These are phyloP conservation scores for Elaeagnus macrophylla DNA, from an alignment of 306 rosid species.

Conservation along the genomic window DNA sequence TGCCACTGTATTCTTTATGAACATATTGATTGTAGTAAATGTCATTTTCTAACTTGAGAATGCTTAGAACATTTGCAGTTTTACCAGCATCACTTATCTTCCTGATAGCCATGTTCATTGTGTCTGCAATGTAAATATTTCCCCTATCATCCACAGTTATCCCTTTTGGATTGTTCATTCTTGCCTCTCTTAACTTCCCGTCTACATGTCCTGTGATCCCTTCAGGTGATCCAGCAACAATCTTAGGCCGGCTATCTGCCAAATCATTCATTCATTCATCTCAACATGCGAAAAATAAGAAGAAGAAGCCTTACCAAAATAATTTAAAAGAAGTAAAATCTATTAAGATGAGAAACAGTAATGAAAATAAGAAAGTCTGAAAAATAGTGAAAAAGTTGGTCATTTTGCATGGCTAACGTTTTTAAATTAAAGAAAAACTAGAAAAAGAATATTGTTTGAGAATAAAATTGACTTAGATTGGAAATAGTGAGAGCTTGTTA, in stretches of 20 bases:
- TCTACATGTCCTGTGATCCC: constrained; percentile 87
- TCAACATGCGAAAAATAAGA: constrained; percentile 20
- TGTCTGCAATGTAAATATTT: constrained; percentile 86
- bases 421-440: neutral
- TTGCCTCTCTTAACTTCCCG: constrained; percentile 84
- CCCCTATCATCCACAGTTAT: constrained; percentile 73
- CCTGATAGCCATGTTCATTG: constrained; percentile 92
- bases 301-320: neutral
- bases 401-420: neutral
- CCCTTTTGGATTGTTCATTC: constrained; percentile 92
- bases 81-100: constrained; percentile 80
- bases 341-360: too few species aligned
- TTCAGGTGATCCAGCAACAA: constrained; percentile 84
- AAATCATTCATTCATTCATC: constrained; percentile 23
- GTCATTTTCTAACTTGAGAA: constrained; percentile 5
- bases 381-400: neutral
- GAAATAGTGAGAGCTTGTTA: constrained; percentile 1
- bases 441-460: neutral
- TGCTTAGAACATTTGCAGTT: constrained; percentile 3
- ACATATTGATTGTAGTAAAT: constrained; percentile 3
- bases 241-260: constrained; percentile 81
- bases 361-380: neutral
- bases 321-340: neutral
- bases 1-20: neutral
- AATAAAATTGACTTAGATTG: constrained; percentile 8